Evolutionary conservation across 192 early-diverging fungal species (phyloP), one percentile per base, ranked within the genome.

Genomic region (Martensiomyces pterosporus): DNA sequence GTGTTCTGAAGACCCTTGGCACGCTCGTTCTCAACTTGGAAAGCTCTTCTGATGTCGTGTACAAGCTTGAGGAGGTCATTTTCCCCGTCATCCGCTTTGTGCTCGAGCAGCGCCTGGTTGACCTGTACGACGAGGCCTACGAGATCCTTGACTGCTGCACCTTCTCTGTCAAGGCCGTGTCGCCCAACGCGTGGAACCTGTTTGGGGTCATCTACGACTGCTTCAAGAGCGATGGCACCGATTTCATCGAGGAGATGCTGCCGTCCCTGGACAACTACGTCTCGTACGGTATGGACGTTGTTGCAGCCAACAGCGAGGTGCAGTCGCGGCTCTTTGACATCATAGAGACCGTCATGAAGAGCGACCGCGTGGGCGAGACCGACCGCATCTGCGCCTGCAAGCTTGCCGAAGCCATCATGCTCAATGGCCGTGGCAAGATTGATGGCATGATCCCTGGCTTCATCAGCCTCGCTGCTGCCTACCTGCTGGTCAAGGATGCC

Each of bases 231-330:
- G 86, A 85, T 55, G 87, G 85, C 25, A 75, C 81, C 34, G 93
- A 94, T 61, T 93, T 88, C 63, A 87, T 90, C 64, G 86, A 90
- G 36, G 91, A 92, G 56, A 92, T 98, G 80, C 54, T 89, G 23
- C 86, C 87, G n/a, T 84, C 85, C 18, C 78, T 98, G 39, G 90
- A 93, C 61, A 93, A 95, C 77, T 96, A 85, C 51, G 83, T 95
- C 33, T 79, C 84, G 7, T 91, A 85, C 49, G 96, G 96, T 59
- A 88, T 77, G 46, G 85, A 89, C 13, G 77, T 82, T 8, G 86
- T 93, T 53, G 76, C 79, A 0, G 27, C 76, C 15, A 89, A 80
- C 67, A 64, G 68, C 37, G 81, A 83, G 41, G 74, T 86, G 39
- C 86, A 88, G 52, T 53, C 79, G 29, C 84, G 82, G 49, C 79